Base-by-base conservation (phyloP, 805 yeast genomes). In the Zygoascus ofunaensis region DNA sequence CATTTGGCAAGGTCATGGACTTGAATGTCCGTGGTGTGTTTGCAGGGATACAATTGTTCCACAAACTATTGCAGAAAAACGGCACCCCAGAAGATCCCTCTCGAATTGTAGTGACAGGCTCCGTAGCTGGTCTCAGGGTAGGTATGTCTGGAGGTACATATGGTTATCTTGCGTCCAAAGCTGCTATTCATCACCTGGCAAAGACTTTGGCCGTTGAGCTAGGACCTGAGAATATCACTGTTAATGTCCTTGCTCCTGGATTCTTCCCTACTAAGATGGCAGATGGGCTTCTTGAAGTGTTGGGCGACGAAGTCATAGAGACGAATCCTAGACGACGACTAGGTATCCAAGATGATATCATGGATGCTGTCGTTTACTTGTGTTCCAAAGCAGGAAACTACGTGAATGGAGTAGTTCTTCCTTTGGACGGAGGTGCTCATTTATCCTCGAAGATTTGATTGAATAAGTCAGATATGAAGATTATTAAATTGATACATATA, bases 191-290 rank as follows among this genome's bases (percentile, higher is more conserved):
- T 46, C 89, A 82, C 58, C 56, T 82, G 60, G 80, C 81, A 24
- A 77, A 75, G 60, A 62, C 70, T 46, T 69, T 82, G 53, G 83
- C 89, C 2, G 60, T 73, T 34, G 81, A 79, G 56, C 68, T 82
- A 54, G 87, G 84, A 1, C 81, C 80, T 4, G 64, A 69, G 37
- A 74, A 81, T 63, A 74, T 82, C 55, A 80, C 77, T 39, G 87
- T 81, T 46, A 82, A 82, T 63, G 66, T 77, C 10, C 60, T 82
- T 50, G 86, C 87, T 4, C 89, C 89, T 0, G 90, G 90, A 0
- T 82, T 80, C 59, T 79, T 82, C 72, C 84, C 84, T 18, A 71
- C 82, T 17, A 82, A 79, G 61, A 81, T 82, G 87, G 71, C 86
- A 34, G 70, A 75, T 48, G 89, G 86, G 0, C 52, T 82, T 39